These are phyloP conservation scores for Plasmopara muralis DNA, from an alignment of 352 stramenopile genomes.

Conservation along the genomic window DNA sequence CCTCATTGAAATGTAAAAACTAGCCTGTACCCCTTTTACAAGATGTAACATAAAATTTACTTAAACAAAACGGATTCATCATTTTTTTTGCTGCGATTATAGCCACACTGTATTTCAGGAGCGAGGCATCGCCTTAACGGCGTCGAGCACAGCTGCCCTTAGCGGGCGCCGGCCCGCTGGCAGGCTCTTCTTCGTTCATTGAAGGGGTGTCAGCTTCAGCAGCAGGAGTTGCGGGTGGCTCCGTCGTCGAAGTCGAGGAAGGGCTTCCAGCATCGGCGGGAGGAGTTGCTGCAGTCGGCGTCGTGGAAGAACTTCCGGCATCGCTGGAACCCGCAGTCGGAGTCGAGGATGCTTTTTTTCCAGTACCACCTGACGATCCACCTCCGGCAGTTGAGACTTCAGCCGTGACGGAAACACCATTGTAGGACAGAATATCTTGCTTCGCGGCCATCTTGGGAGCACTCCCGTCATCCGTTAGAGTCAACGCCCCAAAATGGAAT, in stretches of 20 bases:
- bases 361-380: neutral
- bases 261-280: neutral
- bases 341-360: neutral
- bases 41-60: too few relatives aligned
- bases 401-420: conserved; percentile 10
- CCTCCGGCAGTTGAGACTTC: conserved; percentile 4
- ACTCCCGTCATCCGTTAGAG: conserved; percentile 7
- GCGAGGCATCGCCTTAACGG: too few relatives aligned
- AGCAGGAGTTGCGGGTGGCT: neutral
- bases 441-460: conserved; percentile 14
- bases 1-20: too few relatives aligned
- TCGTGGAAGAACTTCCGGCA: neutral
- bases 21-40: too few relatives aligned
- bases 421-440: conserved; percentile 16
- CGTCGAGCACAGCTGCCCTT: too few relatives aligned
- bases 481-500: conserved; percentile 7
- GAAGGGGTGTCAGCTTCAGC: neutral
- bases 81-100: too few relatives aligned
- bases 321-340: neutral
- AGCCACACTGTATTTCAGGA: too few relatives aligned
- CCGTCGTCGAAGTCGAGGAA: too few relatives aligned
- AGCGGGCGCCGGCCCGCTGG: neutral
- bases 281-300: neutral
- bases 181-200: conserved; percentile 1
- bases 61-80: too few relatives aligned